Base-by-base conservation (phyloP, 495 filamentous ascomycete species). In the Elasticomyces elasticus region DNA sequence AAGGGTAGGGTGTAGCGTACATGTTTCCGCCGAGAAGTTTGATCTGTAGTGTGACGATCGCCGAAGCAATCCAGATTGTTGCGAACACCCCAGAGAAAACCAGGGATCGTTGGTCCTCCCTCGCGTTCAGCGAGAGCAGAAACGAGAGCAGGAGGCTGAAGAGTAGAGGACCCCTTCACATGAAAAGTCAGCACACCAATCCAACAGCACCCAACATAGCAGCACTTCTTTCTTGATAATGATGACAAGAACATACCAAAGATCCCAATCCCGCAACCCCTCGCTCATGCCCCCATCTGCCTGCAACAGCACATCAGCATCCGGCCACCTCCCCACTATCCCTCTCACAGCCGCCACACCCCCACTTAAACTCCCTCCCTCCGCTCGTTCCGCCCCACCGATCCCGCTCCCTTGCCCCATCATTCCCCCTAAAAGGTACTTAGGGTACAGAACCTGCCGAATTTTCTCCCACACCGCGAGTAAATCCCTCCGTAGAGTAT, bases 51-150 rank as follows among this genome's bases (percentile, higher is more conserved):
- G 92, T 99, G 54, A 99, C 90, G 15, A 96, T 86, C 1, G 91
- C 90, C 75, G 96, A 89, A 7, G 90, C 92, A 49, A 97, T 80
- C 92, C 92, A 99, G 33, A 99, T 86, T 64, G 92, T 83, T 23
- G 87, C 84, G 73, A 99, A 99, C 19, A 97, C 88, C 10, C 92
- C 94, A 23, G 86, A 89, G 70, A 98, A 99, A 42, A 97, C 91
- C 52, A 85, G 67, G 23, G 83, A 84, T 67, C 84, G 84, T 73
- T 98, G 91, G 35, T 85, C 76, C 2, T 77, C 74, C 58, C 81
- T 74, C 1, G 86, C 86, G 52, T 79, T 74, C 62, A 91, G 74
- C 53, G 89, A 92, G 57, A 99, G 71, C 58, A 97, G 79, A 67
- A 91, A 78, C 47, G 85, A 87, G 51, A 99, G 74, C 57, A 90